Percentiles rank a stretch among this genome's conserved stretches.
These are phyloP conservation scores for Cephalotrichum gorgonifer DNA, from an alignment of 2,329 filamentous ascomycete species.

Conservation along the genomic window DNA sequence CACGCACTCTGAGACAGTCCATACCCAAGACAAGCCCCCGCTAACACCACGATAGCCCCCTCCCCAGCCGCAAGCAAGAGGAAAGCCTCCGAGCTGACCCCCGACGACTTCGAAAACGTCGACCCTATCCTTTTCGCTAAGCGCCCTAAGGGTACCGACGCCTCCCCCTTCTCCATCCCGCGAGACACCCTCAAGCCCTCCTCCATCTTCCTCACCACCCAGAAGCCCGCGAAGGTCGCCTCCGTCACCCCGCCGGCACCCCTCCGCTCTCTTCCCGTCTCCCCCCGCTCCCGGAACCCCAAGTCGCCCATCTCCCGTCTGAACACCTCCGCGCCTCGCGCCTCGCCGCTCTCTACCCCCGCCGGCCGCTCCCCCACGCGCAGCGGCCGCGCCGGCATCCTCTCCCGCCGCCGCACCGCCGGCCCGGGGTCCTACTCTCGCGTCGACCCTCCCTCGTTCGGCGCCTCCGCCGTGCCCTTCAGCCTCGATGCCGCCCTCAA, in stretches of 20 bases:
- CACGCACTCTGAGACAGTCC: neutral
- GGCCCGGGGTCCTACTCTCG: constrained; percentile 54
- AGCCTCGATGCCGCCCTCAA: constrained; percentile 76
- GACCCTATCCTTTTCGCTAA: constrained; percentile 48
- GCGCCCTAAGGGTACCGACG: constrained; percentile 42
- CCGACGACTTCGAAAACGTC: constrained; percentile 48
- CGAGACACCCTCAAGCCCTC: constrained; percentile 40
- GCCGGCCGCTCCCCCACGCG: constrained; percentile 74
- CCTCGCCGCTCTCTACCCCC: constrained; percentile 52
- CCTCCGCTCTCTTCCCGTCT: constrained; percentile 12
- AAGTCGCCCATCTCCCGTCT: constrained; percentile 40
- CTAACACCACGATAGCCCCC: constrained; percentile 14
- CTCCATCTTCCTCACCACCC: constrained; percentile 26
- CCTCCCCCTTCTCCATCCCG: constrained; percentile 16
- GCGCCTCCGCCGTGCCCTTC: constrained; percentile 51
- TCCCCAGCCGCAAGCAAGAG: constrained; percentile 37
- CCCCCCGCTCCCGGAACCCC: constrained; percentile 31
- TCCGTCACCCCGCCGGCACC: constrained; percentile 21
- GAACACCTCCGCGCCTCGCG: constrained; percentile 31
- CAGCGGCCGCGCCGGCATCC: constrained; percentile 55
- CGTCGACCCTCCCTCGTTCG: constrained; percentile 59
- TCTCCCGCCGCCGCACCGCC: constrained; percentile 45
- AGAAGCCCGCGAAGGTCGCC: constrained; percentile 13
- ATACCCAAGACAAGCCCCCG: neutral
- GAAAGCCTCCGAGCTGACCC: constrained; percentile 40